phyloP scores from a whole-genome alignment of 345 rosid species.

The Hirschfeldia incana region DNA sequence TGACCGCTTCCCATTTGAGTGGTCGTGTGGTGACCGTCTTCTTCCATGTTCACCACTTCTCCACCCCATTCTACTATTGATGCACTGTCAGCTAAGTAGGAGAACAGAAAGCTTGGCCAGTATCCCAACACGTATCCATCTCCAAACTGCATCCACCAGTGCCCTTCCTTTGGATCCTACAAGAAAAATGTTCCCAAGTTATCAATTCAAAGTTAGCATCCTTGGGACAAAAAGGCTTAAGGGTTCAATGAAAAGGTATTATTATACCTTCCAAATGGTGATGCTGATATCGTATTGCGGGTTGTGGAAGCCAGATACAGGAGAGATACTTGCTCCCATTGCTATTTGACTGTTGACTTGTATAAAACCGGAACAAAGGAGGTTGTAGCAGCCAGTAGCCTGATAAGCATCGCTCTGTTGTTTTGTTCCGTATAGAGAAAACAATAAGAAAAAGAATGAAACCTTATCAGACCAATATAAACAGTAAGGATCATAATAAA shows the following conservation, averaged over 20 bases:
- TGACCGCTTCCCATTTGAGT: conserved; percentile 79
- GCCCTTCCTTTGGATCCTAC: conserved; percentile 73
- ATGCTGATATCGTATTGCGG: conserved; percentile 70
- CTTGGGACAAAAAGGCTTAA: not conserved
- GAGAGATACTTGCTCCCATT: conserved; percentile 78
- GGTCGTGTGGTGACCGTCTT: conserved; percentile 59
- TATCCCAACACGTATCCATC: conserved; percentile 61
- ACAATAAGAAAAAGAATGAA: not conserved
- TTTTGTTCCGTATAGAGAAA: not conserved
- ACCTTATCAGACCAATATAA: not conserved
- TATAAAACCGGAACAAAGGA: conserved; percentile 71
- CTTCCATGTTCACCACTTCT: conserved; percentile 66
- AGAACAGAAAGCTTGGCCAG: conserved; percentile 66
- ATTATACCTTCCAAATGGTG: conserved; percentile 70
- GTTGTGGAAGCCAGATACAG: conserved; percentile 53
- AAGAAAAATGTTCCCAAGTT: conserved; percentile 3
- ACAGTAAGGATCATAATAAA: not conserved
- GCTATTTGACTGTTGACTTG: conserved; percentile 77
- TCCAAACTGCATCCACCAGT: conserved; percentile 86
- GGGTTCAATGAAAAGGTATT: not conserved
- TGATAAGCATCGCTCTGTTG: conserved; percentile 72
- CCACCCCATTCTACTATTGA: conserved; percentile 82
- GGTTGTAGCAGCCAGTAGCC: conserved; percentile 85
- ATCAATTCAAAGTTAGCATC: not conserved
- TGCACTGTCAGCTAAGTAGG: conserved; percentile 67